phyloP scores from a whole-genome alignment of 495 filamentous ascomycete genomes.

The Bacidia rubella region DNA sequence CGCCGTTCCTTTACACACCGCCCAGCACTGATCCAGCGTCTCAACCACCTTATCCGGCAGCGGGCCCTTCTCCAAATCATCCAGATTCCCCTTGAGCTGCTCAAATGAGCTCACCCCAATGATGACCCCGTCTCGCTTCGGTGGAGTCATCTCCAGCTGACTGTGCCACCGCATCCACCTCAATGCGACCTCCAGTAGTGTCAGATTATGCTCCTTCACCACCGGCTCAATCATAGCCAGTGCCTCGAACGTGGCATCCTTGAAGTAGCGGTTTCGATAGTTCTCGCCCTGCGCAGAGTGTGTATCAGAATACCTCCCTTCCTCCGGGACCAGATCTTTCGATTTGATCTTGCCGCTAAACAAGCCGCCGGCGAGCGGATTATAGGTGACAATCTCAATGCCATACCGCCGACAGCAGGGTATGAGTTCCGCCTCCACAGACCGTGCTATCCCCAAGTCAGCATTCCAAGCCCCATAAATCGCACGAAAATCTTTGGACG shows the following conservation, averaged over 20 bases:
- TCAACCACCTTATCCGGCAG: slow-evolving; percentile 72
- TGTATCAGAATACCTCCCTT: slow-evolving; percentile 56
- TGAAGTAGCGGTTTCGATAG: slow-evolving; percentile 75
- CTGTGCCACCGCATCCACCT: slow-evolving; percentile 77
- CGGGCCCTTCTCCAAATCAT: slow-evolving; percentile 72
- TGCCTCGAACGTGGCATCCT: slow-evolving; percentile 63
- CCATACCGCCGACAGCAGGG: slow-evolving; percentile 72
- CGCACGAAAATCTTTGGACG: background rate
- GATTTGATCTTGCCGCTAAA: slow-evolving; percentile 79
- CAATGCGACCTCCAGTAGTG: slow-evolving; percentile 65
- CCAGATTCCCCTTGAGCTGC: slow-evolving; percentile 65
- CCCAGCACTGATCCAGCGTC: slow-evolving; percentile 62
- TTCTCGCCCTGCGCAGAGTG: slow-evolving; percentile 33
- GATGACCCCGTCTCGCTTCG: slow-evolving; percentile 63
- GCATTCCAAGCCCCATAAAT: background rate
- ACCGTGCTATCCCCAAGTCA: slow-evolving; percentile 36
- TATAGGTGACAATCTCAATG: slow-evolving; percentile 82
- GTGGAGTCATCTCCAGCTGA: slow-evolving; percentile 47
- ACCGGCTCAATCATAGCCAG: slow-evolving; percentile 60
- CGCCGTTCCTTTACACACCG: slow-evolving; percentile 50
- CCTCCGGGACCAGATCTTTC: slow-evolving; percentile 42
- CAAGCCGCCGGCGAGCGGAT: slow-evolving; percentile 72
- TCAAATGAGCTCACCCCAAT: slow-evolving; percentile 63
- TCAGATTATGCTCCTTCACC: slow-evolving; percentile 59
- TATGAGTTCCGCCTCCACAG: slow-evolving; percentile 69